Evolutionary conservation across 768 basidiomycete genomes (phyloP).

Genomic region (Peribolospora kevripleyi): DNA sequence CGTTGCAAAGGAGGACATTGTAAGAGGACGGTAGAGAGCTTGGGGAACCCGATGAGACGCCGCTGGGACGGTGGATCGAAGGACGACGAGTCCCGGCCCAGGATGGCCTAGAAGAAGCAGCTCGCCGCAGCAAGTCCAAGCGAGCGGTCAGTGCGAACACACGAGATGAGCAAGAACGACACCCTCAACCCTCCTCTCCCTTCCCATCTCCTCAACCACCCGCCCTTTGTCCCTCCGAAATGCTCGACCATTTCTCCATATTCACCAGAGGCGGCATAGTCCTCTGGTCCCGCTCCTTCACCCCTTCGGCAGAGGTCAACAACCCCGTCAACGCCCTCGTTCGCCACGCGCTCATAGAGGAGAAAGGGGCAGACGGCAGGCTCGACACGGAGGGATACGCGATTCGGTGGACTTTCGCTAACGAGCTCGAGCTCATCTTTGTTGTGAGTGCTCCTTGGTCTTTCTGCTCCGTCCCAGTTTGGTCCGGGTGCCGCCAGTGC

Average conservation of each 20-base stretch:
- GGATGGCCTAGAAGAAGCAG: too few species aligned
- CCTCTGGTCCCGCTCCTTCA: conserved; percentile 85
- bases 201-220: too few species aligned
- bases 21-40: too few species aligned
- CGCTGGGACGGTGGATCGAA: too few species aligned
- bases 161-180: too few species aligned
- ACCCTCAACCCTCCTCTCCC: too few species aligned
- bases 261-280: conserved; percentile 63
- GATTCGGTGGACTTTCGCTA: conserved; percentile 80
- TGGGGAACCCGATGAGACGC: too few species aligned
- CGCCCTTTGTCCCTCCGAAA: conserved; percentile 16
- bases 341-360: conserved; percentile 75
- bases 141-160: too few species aligned
- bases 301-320: conserved; percentile 40
- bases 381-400: conserved; percentile 68
- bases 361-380: conserved; percentile 25
- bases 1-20: too few species aligned
- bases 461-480: not conserved
- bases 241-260: conserved; percentile 92
- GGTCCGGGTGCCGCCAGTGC: not conserved
- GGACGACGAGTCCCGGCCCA: too few species aligned
- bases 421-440: conserved; percentile 87
- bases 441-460: conserved; percentile 36
- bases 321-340: conserved; percentile 69
- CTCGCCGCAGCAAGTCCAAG: too few species aligned